Evolutionary conservation across 148 eudicot genomes (phyloP), one percentile per base, ranked within the genome.

Genomic region (Rhododendron mucronatum): DNA sequence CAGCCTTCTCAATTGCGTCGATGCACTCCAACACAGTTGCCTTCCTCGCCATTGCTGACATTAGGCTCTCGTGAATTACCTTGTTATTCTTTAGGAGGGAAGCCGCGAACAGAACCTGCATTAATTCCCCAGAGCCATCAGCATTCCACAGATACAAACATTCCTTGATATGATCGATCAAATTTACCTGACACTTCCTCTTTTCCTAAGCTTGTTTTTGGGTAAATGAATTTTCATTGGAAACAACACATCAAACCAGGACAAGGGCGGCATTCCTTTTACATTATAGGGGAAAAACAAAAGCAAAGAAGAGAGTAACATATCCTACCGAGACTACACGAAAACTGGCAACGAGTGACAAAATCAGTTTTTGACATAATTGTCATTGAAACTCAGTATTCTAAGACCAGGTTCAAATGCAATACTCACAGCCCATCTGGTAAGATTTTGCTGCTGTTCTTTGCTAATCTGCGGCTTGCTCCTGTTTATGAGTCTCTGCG

Each of bases 351-450:
- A 28, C 30, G 5, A 69, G 37, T 11, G 75, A 69, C 75, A 67
- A 11, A 67, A 10, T 65, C 2, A 78, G 81, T 78, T 45, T 18
- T 2, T n/a, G 10, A 20, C 39, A 51, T 20, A 30, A 8, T 3
- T 33, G 21, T 55, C 0, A 33, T 33, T 35, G 44, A 55, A 81
- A 30, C 67, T 30, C 26, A 13, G 7, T 51, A 18, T 33, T 12
- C 28, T 50, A 12, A 83, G 78, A 41, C 4, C 20, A 48, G 5
- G 26, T 74, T 51, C 69, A 21, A 35, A 75, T 33, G 48, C 48
- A 75, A 73, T 61, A 91, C 98, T 93, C 94, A 97, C 99, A 9
- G 99, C 99, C 99, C 99, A 95, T 94, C 99, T 90, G 81, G 99
- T 97, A 44, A 97, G 95, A 80, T 97, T 97, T 89, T 97, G 98